Evolutionary conservation across 495 filamentous ascomycete genomes (phyloP), one percentile per base, ranked within the genome.

Genomic region (Aspergillus saccharolyticus): DNA sequence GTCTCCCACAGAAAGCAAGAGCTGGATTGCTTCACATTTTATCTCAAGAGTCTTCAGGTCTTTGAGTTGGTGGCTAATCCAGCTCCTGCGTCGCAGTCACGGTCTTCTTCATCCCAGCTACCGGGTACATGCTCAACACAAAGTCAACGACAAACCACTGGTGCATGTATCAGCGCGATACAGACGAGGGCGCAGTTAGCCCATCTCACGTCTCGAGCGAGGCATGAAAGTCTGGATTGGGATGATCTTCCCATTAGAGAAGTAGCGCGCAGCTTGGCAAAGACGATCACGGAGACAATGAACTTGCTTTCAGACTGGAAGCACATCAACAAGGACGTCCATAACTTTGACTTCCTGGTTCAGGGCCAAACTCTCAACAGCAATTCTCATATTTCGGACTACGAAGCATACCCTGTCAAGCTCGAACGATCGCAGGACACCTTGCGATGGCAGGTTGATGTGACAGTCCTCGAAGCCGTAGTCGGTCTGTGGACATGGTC

Each of bases 1-100:
- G 55, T 49, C 9, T 62, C 65, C 12, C 50, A 66, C 6, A 71
- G 66, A 10, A 58, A 68, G 20, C 70, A 77, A 25, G 79, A 82
- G 48, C 45, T 82, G 2, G 78, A 82, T 39, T 76, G 65, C 59
- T 75, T 82, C 54, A 70, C 76, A 0, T 74, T 74, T 30, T 60
- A 68, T 51, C 66, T 75, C 0, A 63, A 68, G 12, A 25, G 67
- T 0, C 56, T 73, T 2, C 53, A 64, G 2, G 67, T 66, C 0
- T 71, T 77, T 22, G 50, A 56, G 7, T 42, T 70, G 4, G 39
- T 63, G 9, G 59, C 58, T 0, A 45, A 46, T 1, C 25, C 48
- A 1, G 47, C 30, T 0, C 42, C 53, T 15, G 50, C 18, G 1
- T 57, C 62, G 8, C 59, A 44, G 14, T 57, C 52, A 9, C 56